Evolutionary conservation across 1,284 basidiomycete genomes (phyloP).

Genomic region (Trichosporon coremiiforme): DNA sequence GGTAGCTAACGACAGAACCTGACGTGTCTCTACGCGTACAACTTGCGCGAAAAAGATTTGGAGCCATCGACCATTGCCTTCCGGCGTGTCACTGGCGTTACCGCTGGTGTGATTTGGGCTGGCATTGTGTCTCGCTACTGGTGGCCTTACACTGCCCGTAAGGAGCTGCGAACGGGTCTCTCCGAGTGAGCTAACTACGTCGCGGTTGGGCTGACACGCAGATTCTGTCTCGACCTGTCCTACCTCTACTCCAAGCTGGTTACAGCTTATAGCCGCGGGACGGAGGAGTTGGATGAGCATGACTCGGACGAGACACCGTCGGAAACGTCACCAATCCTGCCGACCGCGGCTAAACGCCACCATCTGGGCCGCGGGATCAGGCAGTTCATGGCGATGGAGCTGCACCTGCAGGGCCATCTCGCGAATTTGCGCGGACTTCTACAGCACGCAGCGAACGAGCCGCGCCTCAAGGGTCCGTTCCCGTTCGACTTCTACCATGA

Average conservation of each 20-base stretch:
- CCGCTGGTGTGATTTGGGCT: constrained; percentile 84
- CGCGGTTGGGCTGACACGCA: constrained; percentile 26
- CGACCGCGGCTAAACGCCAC: constrained; percentile 28
- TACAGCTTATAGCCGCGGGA: constrained; percentile 43
- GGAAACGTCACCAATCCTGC: neutral
- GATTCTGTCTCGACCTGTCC: constrained; percentile 56
- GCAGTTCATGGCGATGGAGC: constrained; percentile 58
- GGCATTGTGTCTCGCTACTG: constrained; percentile 82
- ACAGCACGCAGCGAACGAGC: constrained; percentile 86
- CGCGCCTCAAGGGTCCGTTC: constrained; percentile 90
- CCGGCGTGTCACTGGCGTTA: constrained; percentile 78
- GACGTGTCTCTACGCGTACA: constrained; percentile 88
- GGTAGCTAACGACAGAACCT: constrained; percentile 68
- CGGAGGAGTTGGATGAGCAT: constrained; percentile 22
- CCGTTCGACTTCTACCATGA: constrained; percentile 77
- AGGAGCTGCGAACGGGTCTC: constrained; percentile 78
- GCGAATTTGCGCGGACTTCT: constrained; percentile 79
- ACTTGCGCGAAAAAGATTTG: constrained; percentile 70
- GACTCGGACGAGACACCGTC: neutral
- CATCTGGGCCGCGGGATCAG: constrained; percentile 37
- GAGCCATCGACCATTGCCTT: constrained; percentile 73
- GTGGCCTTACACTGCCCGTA: constrained; percentile 92
- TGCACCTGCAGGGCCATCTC: constrained; percentile 87
- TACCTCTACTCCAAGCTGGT: constrained; percentile 57
- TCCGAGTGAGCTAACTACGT: constrained; percentile 68